Base-by-base conservation (phyloP, 306 rosid species). In the Prunus mira region DNA sequence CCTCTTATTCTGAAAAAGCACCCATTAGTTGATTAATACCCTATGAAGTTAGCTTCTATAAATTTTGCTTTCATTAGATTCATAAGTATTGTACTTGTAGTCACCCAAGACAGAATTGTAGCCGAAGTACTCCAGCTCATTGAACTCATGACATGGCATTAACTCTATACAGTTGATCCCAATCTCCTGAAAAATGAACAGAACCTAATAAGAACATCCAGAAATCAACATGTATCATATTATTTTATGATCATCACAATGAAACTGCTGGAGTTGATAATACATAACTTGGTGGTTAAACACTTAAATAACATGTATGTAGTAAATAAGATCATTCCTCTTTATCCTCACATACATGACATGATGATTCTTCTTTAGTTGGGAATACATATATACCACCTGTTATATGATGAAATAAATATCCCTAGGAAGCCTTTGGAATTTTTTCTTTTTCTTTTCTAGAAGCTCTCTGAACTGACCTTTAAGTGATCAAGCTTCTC, bases 81-180 rank as follows among this genome's bases (percentile, higher is more conserved):
- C 12, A 4, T 57, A 50, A 55, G 73, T 54, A 17, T 14, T 62
- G 63, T 79, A 87, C 98, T 87, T 92, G 73, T 90, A 69, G 82
- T 95, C 97, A 69, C 97, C 97, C 82, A 79, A 82, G 79, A 84
- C 89, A 83, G 97, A 80, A 77, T 92, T 92, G 90, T 95, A 88
- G 89, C 96, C 76, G 75, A 47, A 92, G 85, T 89, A 81, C 77
- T 95, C 98, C 83, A 92, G 84, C 88, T 95, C 98, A 74, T 95
- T 95, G 91, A 92, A 95, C 86, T 89, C 98, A 38, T 95, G 96
- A 65, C 96, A 92, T 69, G 98, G 98, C 98, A 95, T 89, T 83
- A 95, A 84, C 84, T 95, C 98, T 76, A 95, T 66, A 83, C 98
- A 95, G 83, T 95, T 92, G 74, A 95, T 78, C 77, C 98, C 98